Evolutionary conservation across 2,329 filamentous ascomycete species (phyloP), one percentile per base, ranked within the genome.

Genomic region (Trematosphaeria pertusa): DNA sequence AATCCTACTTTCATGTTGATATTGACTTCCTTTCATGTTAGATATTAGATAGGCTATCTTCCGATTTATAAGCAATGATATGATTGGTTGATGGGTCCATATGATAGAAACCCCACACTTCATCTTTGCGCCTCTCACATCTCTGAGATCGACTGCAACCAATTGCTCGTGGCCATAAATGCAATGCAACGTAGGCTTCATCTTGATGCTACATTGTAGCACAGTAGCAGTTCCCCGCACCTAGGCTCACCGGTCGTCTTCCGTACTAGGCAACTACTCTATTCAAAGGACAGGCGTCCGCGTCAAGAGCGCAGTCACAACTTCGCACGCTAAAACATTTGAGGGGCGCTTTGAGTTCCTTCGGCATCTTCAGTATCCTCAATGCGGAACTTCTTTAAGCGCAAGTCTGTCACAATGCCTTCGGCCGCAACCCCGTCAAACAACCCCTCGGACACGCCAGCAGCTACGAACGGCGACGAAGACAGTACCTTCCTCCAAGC

Each of bases 71-170:
- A 50, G 41, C 50, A 46, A 45, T 40, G 31, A 33, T 19, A 37
- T 50, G 43, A 47, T 63, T 67, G 58, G 64, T 48, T 54, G 38
- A 36, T 52, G 33, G 49, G 54, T 39, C 61, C 28, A 59, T 55
- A 61, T 54, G n/a, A 56, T 33, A 32, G 14, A 43, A 36, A 40
- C 36, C 56, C 58, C 59, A 58, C 59, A 50, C 35, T 26, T 35
- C 36, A 28, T 24, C 32, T 38, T 31, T 48, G 24, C 35, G 44
- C 46, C 24, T 21, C 15, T 30, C 17, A 22, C 30, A 48, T 46
- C 43, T 24, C 9, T 33, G 26, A 22, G 26, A 36, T 19, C 36
- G 31, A 32, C 39, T 15, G 32, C 24, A 18, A 19, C 40, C 17
- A 8, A 18, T 43, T 7, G 12, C 24, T 7, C 7, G 8, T 28